phyloP scores from a whole-genome alignment of 495 filamentous ascomycete genomes.

The Hypoxylon trugodes region DNA sequence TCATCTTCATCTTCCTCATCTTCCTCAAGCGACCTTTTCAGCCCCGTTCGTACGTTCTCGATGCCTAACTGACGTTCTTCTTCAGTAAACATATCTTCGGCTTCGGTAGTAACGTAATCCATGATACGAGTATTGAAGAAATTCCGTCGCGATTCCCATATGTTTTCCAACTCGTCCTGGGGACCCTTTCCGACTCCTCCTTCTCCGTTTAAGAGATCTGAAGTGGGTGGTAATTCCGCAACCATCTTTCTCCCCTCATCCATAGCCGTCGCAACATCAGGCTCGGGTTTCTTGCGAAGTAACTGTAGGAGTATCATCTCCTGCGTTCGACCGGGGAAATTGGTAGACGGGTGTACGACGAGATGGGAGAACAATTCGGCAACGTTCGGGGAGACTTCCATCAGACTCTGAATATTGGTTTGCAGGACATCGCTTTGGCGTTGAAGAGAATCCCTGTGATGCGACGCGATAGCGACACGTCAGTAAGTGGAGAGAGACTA shows the following conservation, averaged over 20 bases:
- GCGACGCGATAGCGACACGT: background rate
- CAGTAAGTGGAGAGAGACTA: background rate
- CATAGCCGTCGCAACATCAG: constrained; percentile 75
- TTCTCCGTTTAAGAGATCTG: background rate
- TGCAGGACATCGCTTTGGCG: constrained; percentile 71
- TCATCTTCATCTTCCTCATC: constrained; percentile 67
- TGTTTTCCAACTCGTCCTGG: constrained; percentile 51
- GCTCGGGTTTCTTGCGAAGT: constrained; percentile 82
- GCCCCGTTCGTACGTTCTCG: constrained; percentile 75
- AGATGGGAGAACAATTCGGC: constrained; percentile 67
- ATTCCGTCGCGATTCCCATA: constrained; percentile 53
- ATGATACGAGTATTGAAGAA: constrained; percentile 47
- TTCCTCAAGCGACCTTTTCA: constrained; percentile 65
- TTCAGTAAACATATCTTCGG: constrained; percentile 65
- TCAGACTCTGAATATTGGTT: constrained; percentile 66
- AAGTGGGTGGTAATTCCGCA: constrained; percentile 24
- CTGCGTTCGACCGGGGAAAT: constrained; percentile 76
- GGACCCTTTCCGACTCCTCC: constrained; percentile 38
- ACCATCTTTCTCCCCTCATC: constrained; percentile 63
- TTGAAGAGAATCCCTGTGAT: constrained; percentile 71
- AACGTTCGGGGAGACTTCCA: constrained; percentile 65
- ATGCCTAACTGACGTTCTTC: constrained; percentile 72
- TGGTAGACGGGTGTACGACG: constrained; percentile 76
- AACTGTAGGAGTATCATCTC: constrained; percentile 68
- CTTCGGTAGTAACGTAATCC: constrained; percentile 58